Base-by-base conservation (phyloP, 176 grass and related monocot species). In the Oryza meridionalis region DNA sequence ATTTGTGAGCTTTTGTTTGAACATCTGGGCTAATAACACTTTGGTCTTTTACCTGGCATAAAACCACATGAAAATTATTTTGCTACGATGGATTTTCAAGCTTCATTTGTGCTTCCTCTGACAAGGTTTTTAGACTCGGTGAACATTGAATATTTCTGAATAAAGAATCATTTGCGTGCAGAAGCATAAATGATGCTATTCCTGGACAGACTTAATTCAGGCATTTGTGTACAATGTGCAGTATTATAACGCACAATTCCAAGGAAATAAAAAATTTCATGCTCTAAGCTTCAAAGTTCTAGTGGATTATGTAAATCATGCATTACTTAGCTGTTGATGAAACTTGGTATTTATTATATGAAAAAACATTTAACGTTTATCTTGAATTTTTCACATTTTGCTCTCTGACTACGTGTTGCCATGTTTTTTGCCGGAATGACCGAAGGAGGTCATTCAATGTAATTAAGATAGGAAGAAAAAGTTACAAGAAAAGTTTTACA, bases 241-340 rank as follows among this genome's bases (percentile, higher is more conserved):
- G 6, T 58, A 21, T 53, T 58, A 17, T 10, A 16, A 5, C n/a
- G 5, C 12, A 64, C 65, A 65, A 71, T 82, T 40, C 0, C 6
- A 33, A 53, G 73, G 80, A 88, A 83, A 50, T 69, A 29, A 72
- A 82, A 70, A 70, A 46, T 13, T 32, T 76, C 21, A 69, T 76
- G 69, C 70, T 82, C 49, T 82, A 69, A 68, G 26, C 17, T 40
- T 76, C 81, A 37, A 61, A 67, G 5, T n/a, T 79, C 35, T 75
- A 76, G 40, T 44, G 22, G 87, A 65, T 72, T 66, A 11, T 84
- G 27, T 59, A 50, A 88, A 75, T 65, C 45, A 80, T 79, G 24
- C 47, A 69, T 75, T 72, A 62, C 17, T 55, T 46, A 38, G 9
- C 75, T 75, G 47, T 46, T 72, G 40, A 35, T 70, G 42, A 65